Percentiles rank a stretch among this genome's conserved stretches.
phyloP scores from a whole-genome alignment of 2,329 filamentous ascomycete species.

The Trichoderma endophyticum region DNA sequence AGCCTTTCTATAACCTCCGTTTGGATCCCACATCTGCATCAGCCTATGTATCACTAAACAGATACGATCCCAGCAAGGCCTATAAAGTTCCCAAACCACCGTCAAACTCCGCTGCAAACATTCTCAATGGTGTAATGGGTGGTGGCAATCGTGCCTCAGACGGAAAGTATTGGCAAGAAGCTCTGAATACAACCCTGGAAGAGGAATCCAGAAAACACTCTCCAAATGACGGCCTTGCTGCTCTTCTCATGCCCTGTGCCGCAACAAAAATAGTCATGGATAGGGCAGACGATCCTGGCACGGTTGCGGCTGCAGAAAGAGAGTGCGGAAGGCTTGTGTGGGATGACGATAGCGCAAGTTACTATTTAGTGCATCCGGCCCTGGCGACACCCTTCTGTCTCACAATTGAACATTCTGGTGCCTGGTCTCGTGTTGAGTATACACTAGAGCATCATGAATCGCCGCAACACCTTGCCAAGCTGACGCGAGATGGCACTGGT shows the following conservation, averaged over 20 bases:
- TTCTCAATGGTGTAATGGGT: conserved; percentile 34
- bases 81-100: conserved; percentile 44
- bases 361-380: conserved; percentile 63
- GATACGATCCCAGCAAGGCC: conserved; percentile 58
- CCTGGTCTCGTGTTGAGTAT: conserved; percentile 61
- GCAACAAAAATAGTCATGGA: conserved; percentile 63
- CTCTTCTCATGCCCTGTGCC: conserved; percentile 64
- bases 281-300: conserved; percentile 54
- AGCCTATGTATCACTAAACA: conserved; percentile 56
- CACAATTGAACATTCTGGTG: conserved; percentile 54
- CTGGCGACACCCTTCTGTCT: conserved; percentile 62
- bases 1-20: conserved; percentile 66
- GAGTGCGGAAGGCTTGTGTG: conserved; percentile 72
- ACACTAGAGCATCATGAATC: conserved; percentile 63
- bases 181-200: conserved; percentile 56
- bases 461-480: conserved; percentile 56
- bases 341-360: conserved; percentile 57
- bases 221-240: conserved; percentile 62
- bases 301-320: conserved; percentile 61
- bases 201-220: conserved; percentile 50
- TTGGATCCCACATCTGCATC: conserved; percentile 62
- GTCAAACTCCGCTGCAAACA: conserved; percentile 26
- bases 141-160: conserved; percentile 31
- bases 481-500: conserved; percentile 59
- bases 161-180: conserved; percentile 55